A percentile compares a stretch with the other conserved stretches of the same genome.
These are phyloP conservation scores for Paramecium tetraurelia DNA, from an alignment of 73 alveolate species.

Conservation along the genomic window DNA sequence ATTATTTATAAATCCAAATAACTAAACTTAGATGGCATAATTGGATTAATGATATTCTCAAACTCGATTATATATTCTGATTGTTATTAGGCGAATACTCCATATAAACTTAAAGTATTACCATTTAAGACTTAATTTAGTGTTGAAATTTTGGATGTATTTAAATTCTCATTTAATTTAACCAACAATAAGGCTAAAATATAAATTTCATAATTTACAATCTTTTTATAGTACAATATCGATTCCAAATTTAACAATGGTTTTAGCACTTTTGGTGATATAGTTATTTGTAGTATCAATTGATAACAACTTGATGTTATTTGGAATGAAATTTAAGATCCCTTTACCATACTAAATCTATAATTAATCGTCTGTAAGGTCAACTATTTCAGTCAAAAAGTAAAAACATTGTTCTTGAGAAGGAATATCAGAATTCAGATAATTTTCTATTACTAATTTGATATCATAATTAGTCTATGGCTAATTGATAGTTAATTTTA, in stretches of 20 bases:
- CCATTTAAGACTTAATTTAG: neutral
- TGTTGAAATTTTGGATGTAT: neutral
- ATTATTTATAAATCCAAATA: neutral
- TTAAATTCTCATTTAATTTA: neutral
- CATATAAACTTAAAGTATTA: neutral
- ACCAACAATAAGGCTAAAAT: neutral
- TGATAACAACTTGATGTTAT: neutral
- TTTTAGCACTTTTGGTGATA: neutral
- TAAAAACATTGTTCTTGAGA: neutral
- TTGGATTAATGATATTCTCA: neutral
- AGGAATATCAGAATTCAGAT: neutral
- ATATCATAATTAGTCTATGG: neutral
- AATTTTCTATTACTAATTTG: neutral
- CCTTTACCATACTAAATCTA: neutral
- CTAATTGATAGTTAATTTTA: neutral
- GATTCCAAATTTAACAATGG: neutral
- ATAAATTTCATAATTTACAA: neutral
- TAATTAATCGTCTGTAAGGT: neutral
- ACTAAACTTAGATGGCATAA: neutral
- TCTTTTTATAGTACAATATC: neutral
- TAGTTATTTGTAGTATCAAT: neutral
- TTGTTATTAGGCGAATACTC: neutral
- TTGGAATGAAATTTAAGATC: neutral
- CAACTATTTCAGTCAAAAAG: neutral
- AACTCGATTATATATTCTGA: neutral